Conservation (phyloP, 257 asterid genomes). For the Plantago elongata region DNA sequence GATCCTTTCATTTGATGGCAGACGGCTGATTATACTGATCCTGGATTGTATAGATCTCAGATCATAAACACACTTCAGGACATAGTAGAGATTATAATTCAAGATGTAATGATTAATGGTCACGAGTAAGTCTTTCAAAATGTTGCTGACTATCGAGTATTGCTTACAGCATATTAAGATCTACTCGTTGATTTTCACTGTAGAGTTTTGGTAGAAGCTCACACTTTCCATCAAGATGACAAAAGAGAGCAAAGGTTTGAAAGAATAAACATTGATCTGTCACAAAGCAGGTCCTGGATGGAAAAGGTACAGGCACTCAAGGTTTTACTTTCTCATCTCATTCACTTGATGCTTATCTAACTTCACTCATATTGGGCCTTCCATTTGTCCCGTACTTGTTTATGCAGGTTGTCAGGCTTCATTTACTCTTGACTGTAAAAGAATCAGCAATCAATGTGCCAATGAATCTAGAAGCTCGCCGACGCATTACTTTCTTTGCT, state of each 20-base stretch:
- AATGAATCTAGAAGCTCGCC: slow-evolving; percentile 89
- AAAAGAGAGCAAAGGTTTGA: slow-evolving; percentile 78
- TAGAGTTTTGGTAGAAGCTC: slow-evolving; percentile 53
- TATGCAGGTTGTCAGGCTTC: slow-evolving; percentile 83
- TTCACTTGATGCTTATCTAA: background rate
- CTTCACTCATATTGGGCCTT: slow-evolving; percentile 7
- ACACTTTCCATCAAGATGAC: slow-evolving; percentile 34
- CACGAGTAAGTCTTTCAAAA: slow-evolving; percentile 47
- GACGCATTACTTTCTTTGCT: slow-evolving; percentile 91
- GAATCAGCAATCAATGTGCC: slow-evolving; percentile 98
- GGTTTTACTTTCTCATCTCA: slow-evolving; percentile 15
- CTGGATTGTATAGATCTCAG: slow-evolving; percentile 43
- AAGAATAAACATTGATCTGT: slow-evolving; percentile 49
- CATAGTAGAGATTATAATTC: slow-evolving; percentile 74
- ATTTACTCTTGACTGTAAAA: slow-evolving; percentile 88
- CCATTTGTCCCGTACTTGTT: slow-evolving; percentile 14
- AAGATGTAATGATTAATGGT: slow-evolving; percentile 80
- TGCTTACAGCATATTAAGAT: slow-evolving; percentile 22
- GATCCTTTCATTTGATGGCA: slow-evolving; percentile 21
- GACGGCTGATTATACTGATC: slow-evolving; percentile 52
- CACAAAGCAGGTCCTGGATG: slow-evolving; percentile 56
- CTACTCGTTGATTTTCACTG: slow-evolving; percentile 18
- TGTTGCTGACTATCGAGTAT: background rate
- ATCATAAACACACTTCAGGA: slow-evolving; percentile 85
- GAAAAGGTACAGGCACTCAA: slow-evolving; percentile 62